Evolutionary conservation across 306 rosid genomes (phyloP).

Genomic region (Trifolium repens): DNA sequence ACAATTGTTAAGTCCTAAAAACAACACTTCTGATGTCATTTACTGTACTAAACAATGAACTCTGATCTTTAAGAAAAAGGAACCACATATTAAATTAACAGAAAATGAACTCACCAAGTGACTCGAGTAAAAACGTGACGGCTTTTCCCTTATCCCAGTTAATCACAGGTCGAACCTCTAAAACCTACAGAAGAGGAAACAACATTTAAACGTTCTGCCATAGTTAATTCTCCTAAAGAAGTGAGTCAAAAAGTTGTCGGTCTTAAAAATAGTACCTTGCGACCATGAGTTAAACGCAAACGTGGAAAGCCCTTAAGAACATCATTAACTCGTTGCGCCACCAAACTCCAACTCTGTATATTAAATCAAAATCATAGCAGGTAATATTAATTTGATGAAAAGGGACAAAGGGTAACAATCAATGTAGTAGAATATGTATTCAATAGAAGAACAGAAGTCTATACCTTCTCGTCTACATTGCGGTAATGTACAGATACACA

Average conservation of each 20-base stretch:
- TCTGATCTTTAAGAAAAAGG: conserved; percentile 12
- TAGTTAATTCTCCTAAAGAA: neutral
- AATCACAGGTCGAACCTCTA: conserved; percentile 92
- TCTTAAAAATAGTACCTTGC: conserved; percentile 64
- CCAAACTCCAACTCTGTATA: conserved; percentile 70
- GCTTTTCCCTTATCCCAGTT: conserved; percentile 99
- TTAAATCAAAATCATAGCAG: neutral
- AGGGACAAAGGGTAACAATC: neutral
- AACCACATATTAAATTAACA: neutral
- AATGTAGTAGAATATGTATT: conserved; percentile 7
- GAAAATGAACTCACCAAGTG: conserved; percentile 72
- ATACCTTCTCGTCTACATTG: conserved; percentile 86
- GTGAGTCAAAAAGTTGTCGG: conserved; percentile 12
- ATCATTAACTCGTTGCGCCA: conserved; percentile 68
- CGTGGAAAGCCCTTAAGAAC: conserved; percentile 71
- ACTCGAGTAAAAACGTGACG: conserved; percentile 87
- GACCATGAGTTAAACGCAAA: conserved; percentile 81
- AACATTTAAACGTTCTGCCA: neutral
- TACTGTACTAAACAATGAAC: conserved; percentile 31
- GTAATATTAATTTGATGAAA: neutral
- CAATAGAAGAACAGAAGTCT: conserved; percentile 26
- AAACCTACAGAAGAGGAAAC: conserved; percentile 57
- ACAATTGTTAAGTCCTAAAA: conserved; percentile 66
- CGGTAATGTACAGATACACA: conserved; percentile 97
- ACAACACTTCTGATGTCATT: conserved; percentile 42